Conservation (phyloP, 768 basidiomycete species). For the Multifurca ochricompacta region DNA sequence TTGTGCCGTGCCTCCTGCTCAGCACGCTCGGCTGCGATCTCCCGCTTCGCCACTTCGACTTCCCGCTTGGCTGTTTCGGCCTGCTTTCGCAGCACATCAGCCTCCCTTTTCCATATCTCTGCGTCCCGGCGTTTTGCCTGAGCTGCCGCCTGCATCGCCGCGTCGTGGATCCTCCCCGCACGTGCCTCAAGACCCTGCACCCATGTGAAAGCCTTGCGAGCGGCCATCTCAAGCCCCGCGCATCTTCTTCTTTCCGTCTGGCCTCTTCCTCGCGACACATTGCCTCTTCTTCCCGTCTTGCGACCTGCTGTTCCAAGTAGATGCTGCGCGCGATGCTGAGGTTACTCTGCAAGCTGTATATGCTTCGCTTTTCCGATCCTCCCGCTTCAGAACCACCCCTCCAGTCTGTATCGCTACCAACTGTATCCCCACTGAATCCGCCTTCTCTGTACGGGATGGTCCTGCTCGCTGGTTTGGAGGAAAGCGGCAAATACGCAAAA, state of each 20-base stretch:
- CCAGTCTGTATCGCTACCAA: not conserved
- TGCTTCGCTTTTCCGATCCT: not conserved
- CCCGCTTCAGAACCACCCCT: slow-evolving; percentile 4
- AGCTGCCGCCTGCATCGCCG: slow-evolving; percentile 4
- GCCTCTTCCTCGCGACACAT: slow-evolving; percentile 5
- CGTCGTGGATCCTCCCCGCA: slow-evolving; percentile 6
- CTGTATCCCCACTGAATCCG: not conserved
- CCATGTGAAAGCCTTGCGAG: slow-evolving; percentile 8
- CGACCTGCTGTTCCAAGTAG: slow-evolving; percentile 8
- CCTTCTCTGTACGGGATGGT: not conserved
- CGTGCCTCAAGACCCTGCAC: slow-evolving; percentile 11
- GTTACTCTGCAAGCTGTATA: slow-evolving; percentile 11
- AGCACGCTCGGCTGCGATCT: slow-evolving; percentile 2
- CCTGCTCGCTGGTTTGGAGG: not conserved
- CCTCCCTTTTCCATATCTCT: slow-evolving; percentile 8
- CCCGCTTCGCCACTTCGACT: slow-evolving; percentile 1
- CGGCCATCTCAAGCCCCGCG: slow-evolving; percentile 9
- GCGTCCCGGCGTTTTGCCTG: slow-evolving; percentile 1
- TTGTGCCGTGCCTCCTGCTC: slow-evolving; percentile 5
- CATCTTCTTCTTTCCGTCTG: not conserved
- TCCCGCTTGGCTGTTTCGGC: slow-evolving; percentile 5
- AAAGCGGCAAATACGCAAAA: not conserved
- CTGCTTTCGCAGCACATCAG: slow-evolving; percentile 5
- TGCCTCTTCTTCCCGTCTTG: slow-evolving; percentile 9
- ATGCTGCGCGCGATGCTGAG: slow-evolving; percentile 5